These are phyloP conservation scores for Gaeumannomyces tritici DNA, from an alignment of 2,329 filamentous ascomycete species.

Conservation along the genomic window DNA sequence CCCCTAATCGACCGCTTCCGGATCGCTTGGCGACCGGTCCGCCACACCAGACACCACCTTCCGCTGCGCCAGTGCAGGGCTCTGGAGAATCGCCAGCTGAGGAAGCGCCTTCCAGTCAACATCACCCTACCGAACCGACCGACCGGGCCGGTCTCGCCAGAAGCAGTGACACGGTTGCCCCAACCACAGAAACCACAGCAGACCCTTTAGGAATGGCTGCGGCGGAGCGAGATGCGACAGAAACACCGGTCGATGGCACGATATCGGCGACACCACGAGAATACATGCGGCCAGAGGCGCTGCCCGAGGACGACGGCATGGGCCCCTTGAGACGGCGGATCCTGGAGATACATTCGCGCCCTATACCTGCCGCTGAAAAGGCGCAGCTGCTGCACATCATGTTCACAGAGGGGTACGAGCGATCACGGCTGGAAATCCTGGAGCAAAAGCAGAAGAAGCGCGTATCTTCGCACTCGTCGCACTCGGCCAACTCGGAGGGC, in stretches of 20 bases:
- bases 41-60: not conserved
- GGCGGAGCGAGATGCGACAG: not conserved
- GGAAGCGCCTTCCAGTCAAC: not conserved
- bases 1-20: not conserved
- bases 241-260: not conserved
- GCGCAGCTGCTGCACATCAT: slow-evolving; percentile 62
- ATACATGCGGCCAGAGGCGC: slow-evolving; percentile 20
- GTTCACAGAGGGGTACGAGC: slow-evolving; percentile 59
- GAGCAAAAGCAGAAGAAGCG: slow-evolving; percentile 1
- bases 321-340: slow-evolving; percentile 56
- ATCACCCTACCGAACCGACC: not conserved
- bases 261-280: not conserved
- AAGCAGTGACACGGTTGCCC: too few species aligned
- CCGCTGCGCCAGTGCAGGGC: too few species aligned
- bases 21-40: not conserved
- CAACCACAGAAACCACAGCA: too few species aligned
- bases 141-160: too few species aligned
- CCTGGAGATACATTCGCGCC: slow-evolving; percentile 53
- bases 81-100: not conserved
- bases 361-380: slow-evolving; percentile 52
- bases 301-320: slow-evolving; percentile 78
- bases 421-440: slow-evolving; percentile 21
- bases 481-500: not conserved
- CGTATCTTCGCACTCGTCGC: slow-evolving; percentile 1
- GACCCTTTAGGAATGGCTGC: not conserved